Base-by-base conservation (phyloP, 305 asterid genomes). In the Fraxinus paxiana region DNA sequence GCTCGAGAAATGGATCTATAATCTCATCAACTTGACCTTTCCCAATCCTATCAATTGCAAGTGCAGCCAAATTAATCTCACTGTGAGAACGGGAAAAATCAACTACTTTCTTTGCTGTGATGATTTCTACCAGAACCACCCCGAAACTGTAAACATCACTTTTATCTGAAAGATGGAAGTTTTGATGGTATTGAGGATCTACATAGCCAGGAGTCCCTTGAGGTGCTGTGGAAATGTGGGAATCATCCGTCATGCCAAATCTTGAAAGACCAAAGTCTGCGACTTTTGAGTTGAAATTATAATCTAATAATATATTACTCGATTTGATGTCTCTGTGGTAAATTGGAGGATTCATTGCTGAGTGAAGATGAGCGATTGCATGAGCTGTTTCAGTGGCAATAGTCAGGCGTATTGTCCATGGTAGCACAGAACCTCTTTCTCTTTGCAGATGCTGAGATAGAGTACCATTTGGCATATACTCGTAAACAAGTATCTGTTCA, bases 181-280 rank as follows among this genome's bases (percentile, higher is more conserved):
- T 96, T 84, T 94, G 99, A 67, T 96, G 99, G 77, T 96, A 96
- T 77, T 96, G 99, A 17, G 99, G 99, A 76, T 96, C 99, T 0
- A 96, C 87, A 70, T 96, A 96, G 54, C 99, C 99, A 0, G 97
- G 99, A 17, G 99, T 96, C 30, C 99, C 99, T 79, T 96, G 99
- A 1, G 99, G 99, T 0, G 99, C 98, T 0, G 99, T 96, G 65
- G 98, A 96, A 69, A 96, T 87, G 75, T 96, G 98, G 71, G 99
- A 96, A 80, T 96, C 98, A 59, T 94, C 98, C 30, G 82, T 89
- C 99, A 94, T 92, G 30, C 97, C 98, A n/a, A 92, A 85, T 84
- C 99, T 89, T 0, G 97, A 96, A 18, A 96, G 97, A 20, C 98
- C 98, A 18, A 96, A 96, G 35, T 96, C 99, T 4, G 99, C 99